Base-by-base conservation (phyloP, 1,284 basidiomycete species). In the Nidula niveotomentosa region DNA sequence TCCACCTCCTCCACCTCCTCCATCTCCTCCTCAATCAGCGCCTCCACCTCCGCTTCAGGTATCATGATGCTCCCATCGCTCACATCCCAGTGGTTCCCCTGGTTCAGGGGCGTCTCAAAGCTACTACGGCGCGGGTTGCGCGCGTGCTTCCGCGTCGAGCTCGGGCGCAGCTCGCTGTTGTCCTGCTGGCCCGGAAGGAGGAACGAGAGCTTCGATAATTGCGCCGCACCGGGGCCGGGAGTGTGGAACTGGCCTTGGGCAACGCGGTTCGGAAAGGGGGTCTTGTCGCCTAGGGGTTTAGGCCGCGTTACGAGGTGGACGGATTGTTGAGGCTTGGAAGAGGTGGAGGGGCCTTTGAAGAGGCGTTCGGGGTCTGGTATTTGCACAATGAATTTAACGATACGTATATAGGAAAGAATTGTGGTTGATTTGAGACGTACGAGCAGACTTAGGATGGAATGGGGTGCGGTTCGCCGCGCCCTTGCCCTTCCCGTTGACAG, bases 81-180 rank as follows among this genome's bases (percentile, higher is more conserved):
- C 39, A 88, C 78, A 62, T 92, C 88, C 89, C 89, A 91, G 57
- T 86, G 82, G 55, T 84, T 79, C 8, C 86, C 87, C 9, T 74
- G 75, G n/a, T 84, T 85, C 45, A 77, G 58, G 1, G 90, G 90
- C 0, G 90, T 91, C 65, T 87, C 76, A 60, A 90, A 88, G 13
- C 57, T 71, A 17, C 67, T 69, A 53, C 69, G 76, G 35, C 65
- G 65, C 53, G 80, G 82, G 23, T 73, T 71, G 45, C 87, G 75
- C 45, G 75, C 67, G 53, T 83, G 79, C 67, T 78, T 84, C 49
- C 89, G 73, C 17, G 79, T 76, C 6, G 87, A 88, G 58, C 87
- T 89, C 0, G 87, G 85, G 3, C 85, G 79, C 53, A 59, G 60
- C 5, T 12, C 10, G 23, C 46, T 7, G 37, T n/a, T 15, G 41